Evolutionary conservation across 2,329 filamentous ascomycete genomes (phyloP).

Genomic region (Immersiporthe knoxdaviesiana): DNA sequence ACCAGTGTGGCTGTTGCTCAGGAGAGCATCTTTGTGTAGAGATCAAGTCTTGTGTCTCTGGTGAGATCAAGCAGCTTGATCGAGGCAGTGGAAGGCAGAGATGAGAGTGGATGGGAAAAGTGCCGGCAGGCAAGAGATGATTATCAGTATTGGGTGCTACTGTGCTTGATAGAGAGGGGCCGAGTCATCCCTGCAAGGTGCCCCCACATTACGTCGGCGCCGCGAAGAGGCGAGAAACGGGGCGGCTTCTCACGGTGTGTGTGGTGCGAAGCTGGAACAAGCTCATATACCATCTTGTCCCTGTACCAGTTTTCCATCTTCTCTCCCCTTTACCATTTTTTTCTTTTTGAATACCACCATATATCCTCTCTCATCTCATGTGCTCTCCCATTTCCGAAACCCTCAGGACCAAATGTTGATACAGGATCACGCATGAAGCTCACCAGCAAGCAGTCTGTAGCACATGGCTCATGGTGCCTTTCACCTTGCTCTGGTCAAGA

Average conservation of each 20-base stretch:
- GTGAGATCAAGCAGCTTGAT: neutral
- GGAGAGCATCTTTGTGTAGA: neutral
- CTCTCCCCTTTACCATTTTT: neutral
- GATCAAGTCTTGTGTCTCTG: neutral
- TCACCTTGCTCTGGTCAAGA: neutral
- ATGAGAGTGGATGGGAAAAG: neutral
- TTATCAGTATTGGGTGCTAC: neutral
- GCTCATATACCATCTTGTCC: constrained; percentile 17
- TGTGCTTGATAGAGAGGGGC: neutral
- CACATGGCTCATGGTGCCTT: neutral
- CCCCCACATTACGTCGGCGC: constrained; percentile 11
- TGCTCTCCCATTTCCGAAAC: neutral
- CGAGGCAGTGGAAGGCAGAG: neutral
- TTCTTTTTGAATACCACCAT: neutral
- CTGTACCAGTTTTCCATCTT: constrained; percentile 9
- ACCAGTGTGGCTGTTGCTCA: neutral
- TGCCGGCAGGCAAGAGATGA: constrained; percentile 4
- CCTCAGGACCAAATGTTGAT: neutral
- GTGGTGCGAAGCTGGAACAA: constrained; percentile 1
- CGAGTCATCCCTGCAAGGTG: neutral
- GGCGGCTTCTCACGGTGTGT: constrained; percentile 8
- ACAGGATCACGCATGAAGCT: neutral
- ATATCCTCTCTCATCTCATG: neutral
- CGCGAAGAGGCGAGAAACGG: constrained; percentile 9
- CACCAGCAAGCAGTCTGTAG: neutral